Evolutionary conservation across 306 rosid genomes (phyloP), one percentile per base, ranked within the genome.

Genomic region (Sophora flavescens): DNA sequence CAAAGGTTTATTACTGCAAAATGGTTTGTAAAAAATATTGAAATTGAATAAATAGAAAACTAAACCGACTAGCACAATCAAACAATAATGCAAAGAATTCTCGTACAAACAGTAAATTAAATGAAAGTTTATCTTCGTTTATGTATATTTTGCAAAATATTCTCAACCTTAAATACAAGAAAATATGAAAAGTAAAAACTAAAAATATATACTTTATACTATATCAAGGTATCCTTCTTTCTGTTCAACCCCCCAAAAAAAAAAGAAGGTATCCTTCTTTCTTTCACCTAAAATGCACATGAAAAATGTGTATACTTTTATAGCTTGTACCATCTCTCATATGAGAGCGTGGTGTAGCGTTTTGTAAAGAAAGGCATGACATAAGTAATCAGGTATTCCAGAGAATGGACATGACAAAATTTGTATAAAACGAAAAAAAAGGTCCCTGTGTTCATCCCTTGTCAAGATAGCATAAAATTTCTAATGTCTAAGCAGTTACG

Each of bases 401-500:
- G 35, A 18, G 12, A 17, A 56, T 69, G 70, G 72, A 10, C 28
- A 16, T 66, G 57, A 50, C 54, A 83, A 73, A 61, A 73, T 78
- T 66, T 72, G 75, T 70, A 36, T 48, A 22, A 35, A 70, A 69
- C 39, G 56, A 57, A 41, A 28, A 28, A 47, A 22, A 28, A 68
- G 48, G 53, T 4, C 17, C 51, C 22, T 74, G 35, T 47, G 68
- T 50, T 67, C 70, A 44, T 78, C 70, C 62, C 71, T 32, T 47
- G 33, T 10, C 17, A 58, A 74, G 67, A 8, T 72, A 60, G 70
- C 52, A 41, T 59, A 42, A 65, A 71, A 72, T 76, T 63, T 70
- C 68, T 64, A 75, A 41, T 38, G 45, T 72, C 36, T 17, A 69
- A 78, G 70, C 15, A 63, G 66, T 69, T 12, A 72, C n/a, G 66